Conservation (phyloP, 495 filamentous ascomycete species). For the Massariosphaeria phaeospora region DNA sequence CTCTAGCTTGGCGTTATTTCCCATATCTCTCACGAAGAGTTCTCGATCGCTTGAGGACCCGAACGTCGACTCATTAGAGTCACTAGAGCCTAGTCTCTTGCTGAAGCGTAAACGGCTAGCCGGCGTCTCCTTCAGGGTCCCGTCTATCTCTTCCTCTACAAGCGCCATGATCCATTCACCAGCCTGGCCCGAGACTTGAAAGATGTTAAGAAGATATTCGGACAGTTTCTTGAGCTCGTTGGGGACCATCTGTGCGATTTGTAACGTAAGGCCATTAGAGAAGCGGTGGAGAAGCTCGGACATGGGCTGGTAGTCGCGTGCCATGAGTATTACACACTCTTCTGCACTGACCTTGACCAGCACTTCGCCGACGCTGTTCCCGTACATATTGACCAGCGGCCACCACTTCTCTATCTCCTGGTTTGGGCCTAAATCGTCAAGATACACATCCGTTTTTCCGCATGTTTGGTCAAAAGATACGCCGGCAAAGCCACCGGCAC, state of each 20-base stretch:
- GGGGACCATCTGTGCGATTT: constrained; percentile 75
- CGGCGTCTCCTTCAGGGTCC: constrained; percentile 70
- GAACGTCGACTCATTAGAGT: constrained; percentile 58
- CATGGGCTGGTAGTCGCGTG: constrained; percentile 76
- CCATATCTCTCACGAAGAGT: constrained; percentile 59
- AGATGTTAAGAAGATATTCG: constrained; percentile 87
- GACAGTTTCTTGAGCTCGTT: constrained; percentile 72
- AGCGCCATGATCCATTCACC: constrained; percentile 88
- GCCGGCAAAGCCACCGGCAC: constrained; percentile 38
- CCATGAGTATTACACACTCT: constrained; percentile 82
- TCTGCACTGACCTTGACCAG: constrained; percentile 78
- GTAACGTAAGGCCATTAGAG: constrained; percentile 72
- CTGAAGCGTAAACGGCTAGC: constrained; percentile 69
- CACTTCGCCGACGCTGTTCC: constrained; percentile 76
- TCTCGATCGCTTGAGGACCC: constrained; percentile 50
- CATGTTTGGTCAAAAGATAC: constrained; percentile 54
- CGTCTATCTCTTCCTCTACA: constrained; percentile 96
- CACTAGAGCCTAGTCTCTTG: constrained; percentile 70
- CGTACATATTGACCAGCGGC: constrained; percentile 67
- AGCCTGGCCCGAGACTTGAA: constrained; percentile 85
- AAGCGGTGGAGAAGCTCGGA: constrained; percentile 83
- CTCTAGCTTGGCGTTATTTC: constrained; percentile 59
- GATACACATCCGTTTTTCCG: constrained; percentile 74
- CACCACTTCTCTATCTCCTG: constrained; percentile 89
- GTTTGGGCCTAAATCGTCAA: constrained; percentile 75